Conservation (phyloP, 2,329 filamentous ascomycete species). For the Penicillium sp. region DNA sequence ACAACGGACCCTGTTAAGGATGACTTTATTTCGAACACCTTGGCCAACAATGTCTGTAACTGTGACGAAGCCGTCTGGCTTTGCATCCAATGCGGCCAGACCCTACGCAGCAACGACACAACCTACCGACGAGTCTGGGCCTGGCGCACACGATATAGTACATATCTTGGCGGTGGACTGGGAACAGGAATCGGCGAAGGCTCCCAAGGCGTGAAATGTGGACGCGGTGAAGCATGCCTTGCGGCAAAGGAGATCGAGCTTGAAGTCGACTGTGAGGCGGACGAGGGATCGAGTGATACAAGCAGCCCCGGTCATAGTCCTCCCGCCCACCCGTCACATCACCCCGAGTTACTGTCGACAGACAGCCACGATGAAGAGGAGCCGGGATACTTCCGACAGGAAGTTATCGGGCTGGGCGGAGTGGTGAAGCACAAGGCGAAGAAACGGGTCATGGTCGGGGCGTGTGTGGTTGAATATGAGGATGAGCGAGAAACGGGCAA, state of each 20-base stretch:
- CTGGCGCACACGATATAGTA: slow-evolving; percentile 83
- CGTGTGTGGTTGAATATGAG: slow-evolving; percentile 82
- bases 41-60: slow-evolving; percentile 61
- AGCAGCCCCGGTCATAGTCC: slow-evolving; percentile 24
- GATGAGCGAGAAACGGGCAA: slow-evolving; percentile 71
- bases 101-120: slow-evolving; percentile 62
- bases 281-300: slow-evolving; percentile 54
- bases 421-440: slow-evolving; percentile 87
- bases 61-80: slow-evolving; percentile 72
- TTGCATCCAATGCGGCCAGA: slow-evolving; percentile 80
- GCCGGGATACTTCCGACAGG: slow-evolving; percentile 80
- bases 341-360: slow-evolving; percentile 20
- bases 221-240: slow-evolving; percentile 76
- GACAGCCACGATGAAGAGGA: slow-evolving; percentile 44
- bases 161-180: slow-evolving; percentile 75
- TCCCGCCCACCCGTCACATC: slow-evolving; percentile 27
- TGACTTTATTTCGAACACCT: slow-evolving; percentile 47
- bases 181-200: slow-evolving; percentile 88
- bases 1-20: slow-evolving; percentile 15
- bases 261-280: slow-evolving; percentile 84
- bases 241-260: slow-evolving; percentile 77
- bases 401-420: slow-evolving; percentile 89
- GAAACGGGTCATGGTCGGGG: slow-evolving; percentile 78
- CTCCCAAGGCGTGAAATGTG: slow-evolving; percentile 85
- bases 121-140: slow-evolving; percentile 75